These are phyloP conservation scores for Astrocystis sublimbata DNA, from an alignment of 495 filamentous ascomycete genomes.

Conservation along the genomic window DNA sequence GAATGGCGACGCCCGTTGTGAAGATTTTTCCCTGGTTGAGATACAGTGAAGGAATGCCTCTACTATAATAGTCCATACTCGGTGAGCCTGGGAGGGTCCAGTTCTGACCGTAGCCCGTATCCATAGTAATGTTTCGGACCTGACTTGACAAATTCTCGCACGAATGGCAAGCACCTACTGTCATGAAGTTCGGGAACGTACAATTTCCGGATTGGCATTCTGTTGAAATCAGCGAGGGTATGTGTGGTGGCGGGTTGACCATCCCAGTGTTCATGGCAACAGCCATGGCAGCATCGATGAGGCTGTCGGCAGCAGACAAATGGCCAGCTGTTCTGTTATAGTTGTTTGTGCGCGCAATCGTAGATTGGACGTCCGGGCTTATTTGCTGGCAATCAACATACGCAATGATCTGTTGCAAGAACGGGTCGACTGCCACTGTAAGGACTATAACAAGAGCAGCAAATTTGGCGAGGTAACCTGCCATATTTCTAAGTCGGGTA, in stretches of 20 bases:
- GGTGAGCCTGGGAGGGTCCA: background rate
- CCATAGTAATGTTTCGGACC: background rate
- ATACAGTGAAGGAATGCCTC: background rate
- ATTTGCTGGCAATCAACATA: background rate
- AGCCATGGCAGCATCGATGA: background rate
- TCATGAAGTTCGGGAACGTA: background rate
- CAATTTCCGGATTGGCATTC: background rate
- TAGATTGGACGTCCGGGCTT: background rate
- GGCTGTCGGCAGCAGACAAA: background rate
- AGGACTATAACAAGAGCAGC: background rate
- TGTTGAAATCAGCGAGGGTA: background rate
- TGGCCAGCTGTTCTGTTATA: background rate
- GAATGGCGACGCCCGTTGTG: background rate
- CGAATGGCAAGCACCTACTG: background rate
- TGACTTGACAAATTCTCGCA: background rate
- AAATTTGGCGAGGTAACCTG: background rate
- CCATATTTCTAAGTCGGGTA: background rate
- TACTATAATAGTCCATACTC: no score
- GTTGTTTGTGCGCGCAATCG: background rate
- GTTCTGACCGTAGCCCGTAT: background rate
- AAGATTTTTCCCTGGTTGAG: background rate
- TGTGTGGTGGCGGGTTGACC: background rate
- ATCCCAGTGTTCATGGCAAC: background rate
- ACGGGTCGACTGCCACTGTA: background rate
- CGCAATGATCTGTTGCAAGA: background rate